Evolutionary conservation across 164 flowering plant species (phyloP).

Genomic region (Chloranthus sessilifolius): DNA sequence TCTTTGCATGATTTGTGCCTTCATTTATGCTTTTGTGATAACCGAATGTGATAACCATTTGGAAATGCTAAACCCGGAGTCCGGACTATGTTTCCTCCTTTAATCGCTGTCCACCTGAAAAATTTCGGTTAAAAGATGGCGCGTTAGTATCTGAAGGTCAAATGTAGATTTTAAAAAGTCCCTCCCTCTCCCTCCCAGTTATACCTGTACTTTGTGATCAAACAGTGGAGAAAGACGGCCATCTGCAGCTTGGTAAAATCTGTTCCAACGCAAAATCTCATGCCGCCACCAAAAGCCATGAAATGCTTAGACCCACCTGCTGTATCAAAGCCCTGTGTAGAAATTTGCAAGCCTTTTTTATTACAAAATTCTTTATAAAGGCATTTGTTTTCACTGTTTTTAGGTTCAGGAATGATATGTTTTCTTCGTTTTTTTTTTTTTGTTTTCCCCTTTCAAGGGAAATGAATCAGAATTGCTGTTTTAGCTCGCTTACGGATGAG

Average conservation of each 20-base stretch:
- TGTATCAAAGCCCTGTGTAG: conserved; percentile 21
- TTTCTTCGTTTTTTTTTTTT: no score
- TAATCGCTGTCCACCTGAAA: conserved; percentile 64
- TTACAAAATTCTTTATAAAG: background rate
- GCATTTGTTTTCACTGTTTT: conserved; percentile 1
- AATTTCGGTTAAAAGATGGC: background rate
- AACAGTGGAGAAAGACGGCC: conserved; percentile 34
- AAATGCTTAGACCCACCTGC: conserved; percentile 33
- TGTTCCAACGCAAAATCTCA: conserved; percentile 46
- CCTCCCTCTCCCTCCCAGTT: background rate
- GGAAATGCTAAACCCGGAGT: conserved; percentile 92
- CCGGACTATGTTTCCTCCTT: conserved; percentile 75
- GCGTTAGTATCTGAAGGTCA: background rate
- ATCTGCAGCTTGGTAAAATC: conserved; percentile 35
- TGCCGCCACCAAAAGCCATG: conserved; percentile 49
- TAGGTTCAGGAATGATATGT: no score
- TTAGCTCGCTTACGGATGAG: no score
- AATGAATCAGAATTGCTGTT: no score
- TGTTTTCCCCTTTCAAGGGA: no score
- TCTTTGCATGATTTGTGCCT: no score
- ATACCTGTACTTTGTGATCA: conserved; percentile 41
- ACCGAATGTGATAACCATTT: conserved; percentile 57
- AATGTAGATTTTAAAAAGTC: background rate
- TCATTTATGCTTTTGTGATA: conserved; percentile 31
- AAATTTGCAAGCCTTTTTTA: background rate